Base-by-base conservation (phyloP, 768 basidiomycete genomes). In the Rhizopogon vulgaris region DNA sequence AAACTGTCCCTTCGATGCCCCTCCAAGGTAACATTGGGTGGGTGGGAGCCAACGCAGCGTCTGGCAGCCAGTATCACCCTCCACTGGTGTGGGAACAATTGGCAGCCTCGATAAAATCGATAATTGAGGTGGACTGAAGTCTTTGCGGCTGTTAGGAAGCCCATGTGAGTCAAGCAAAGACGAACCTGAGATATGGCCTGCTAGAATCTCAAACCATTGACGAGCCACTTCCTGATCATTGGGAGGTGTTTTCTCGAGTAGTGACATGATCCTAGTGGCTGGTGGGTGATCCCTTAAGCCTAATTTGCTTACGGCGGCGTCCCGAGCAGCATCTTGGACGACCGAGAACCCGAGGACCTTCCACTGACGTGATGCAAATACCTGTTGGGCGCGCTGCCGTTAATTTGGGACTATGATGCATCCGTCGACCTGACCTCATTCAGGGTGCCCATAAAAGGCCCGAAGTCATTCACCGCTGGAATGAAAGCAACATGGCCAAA, bases 341-440 rank as follows among this genome's bases (percentile, higher is more conserved):
- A 88, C 75, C 7, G 79, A 65, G 64, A 94, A 94, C 2, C 92
- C 91, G n/a, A 97, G 73, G 0, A 72, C 65, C 1, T 83, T 77
- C 77, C 87, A 93, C 25, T 83, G 79, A 0, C 74, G 63, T 49
- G 79, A 78, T 6, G 80, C 77, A 61, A 84, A 93, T 0, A 93
- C 88, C 85, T 94, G 53, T 11, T 38, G 17, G 25, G 24, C 34
- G 45, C 14, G 41, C 25, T 12, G 52, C 32, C 43, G 22, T 41
- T 25, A 42, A 12, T 51, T 15, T 22, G 9, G 2, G 12, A 32
- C 14, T 6, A 30, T 30, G 34, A 49, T n/a, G 17, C 45, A 14
- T 39, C 14, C 12, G 28, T 39, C 24, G 57, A 34, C 32, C 72
- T 38, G 49, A 89, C 91, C 64, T 91, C 85, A 58, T 75, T 73